Percentiles rank a stretch among this genome's conserved stretches.
These are phyloP conservation scores for Suillus lakei DNA, from an alignment of 768 basidiomycete genomes.

Conservation along the genomic window DNA sequence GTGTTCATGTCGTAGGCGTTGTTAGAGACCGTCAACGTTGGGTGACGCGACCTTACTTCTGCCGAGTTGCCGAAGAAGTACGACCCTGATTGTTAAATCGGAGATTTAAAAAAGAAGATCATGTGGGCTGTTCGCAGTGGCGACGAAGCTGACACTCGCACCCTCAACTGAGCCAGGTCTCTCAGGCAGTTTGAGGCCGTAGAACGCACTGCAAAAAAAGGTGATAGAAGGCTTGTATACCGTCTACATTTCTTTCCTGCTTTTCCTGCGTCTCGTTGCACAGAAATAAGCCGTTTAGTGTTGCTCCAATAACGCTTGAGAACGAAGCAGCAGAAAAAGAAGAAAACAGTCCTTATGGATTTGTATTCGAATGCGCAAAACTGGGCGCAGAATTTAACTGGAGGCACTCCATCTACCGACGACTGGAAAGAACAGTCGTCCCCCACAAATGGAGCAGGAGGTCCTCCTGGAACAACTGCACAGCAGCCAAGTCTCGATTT, in stretches of 20 bases:
- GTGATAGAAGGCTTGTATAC: constrained; percentile 44
- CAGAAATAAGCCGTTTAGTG: constrained; percentile 52
- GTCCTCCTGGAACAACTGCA: constrained; percentile 30
- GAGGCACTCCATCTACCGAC: constrained; percentile 34
- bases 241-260: constrained; percentile 41
- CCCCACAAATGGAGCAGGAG: constrained; percentile 26
- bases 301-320: constrained; percentile 49
- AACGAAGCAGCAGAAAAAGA: constrained; percentile 44
- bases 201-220: constrained; percentile 40
- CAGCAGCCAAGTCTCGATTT: constrained; percentile 41
- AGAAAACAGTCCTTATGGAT: constrained; percentile 46
- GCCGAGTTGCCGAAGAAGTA: constrained; percentile 25
- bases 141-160: constrained; percentile 41
- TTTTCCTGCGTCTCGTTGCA: constrained; percentile 43
- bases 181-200: constrained; percentile 42
- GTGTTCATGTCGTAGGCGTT: not conserved
- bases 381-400: constrained; percentile 44
- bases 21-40: not conserved
- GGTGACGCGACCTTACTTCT: not conserved
- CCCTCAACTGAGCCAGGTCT: constrained; percentile 44
- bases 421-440: constrained; percentile 45
- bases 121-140: constrained; percentile 31
- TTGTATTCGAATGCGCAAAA: constrained; percentile 52
- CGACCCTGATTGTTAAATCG: constrained; percentile 19
- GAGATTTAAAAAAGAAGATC: constrained; percentile 28